phyloP scores from a whole-genome alignment of 2,329 filamentous ascomycete genomes.

The Penicillium sp. region DNA sequence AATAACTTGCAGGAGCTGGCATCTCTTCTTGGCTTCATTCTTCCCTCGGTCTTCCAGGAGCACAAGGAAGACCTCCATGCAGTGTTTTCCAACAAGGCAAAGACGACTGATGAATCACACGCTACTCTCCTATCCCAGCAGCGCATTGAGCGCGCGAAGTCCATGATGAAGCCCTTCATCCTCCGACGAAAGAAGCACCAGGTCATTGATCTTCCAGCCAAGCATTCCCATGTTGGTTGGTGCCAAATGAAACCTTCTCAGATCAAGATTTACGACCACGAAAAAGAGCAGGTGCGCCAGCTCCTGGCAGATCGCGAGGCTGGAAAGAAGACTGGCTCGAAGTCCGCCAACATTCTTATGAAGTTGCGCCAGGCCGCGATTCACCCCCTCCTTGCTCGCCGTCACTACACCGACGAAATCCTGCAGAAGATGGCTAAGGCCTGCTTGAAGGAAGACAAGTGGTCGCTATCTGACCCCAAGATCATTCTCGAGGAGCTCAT shows the following conservation, averaged over 20 bases:
- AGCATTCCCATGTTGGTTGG: slow-evolving; percentile 72
- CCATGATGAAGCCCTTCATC: slow-evolving; percentile 93
- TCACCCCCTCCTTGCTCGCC: slow-evolving; percentile 82
- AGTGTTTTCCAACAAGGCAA: slow-evolving; percentile 90
- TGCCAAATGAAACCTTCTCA: slow-evolving; percentile 77
- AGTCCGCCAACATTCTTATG: slow-evolving; percentile 71
- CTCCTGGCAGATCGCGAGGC: slow-evolving; percentile 58
- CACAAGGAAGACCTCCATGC: slow-evolving; percentile 75
- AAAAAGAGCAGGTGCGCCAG: slow-evolving; percentile 61
- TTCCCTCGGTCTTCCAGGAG: slow-evolving; percentile 76
- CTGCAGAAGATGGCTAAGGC: slow-evolving; percentile 75
- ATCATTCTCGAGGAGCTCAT: slow-evolving; percentile 55
- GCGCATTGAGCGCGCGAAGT: slow-evolving; percentile 79
- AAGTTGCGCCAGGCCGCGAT: slow-evolving; percentile 89
- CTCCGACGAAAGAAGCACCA: slow-evolving; percentile 90
- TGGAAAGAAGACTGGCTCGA: slow-evolving; percentile 54
- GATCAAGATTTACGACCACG: slow-evolving; percentile 67
- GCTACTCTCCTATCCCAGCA: slow-evolving; percentile 82
- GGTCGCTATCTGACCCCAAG: slow-evolving; percentile 49
- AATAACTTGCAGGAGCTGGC: slow-evolving; percentile 94
- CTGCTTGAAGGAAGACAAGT: slow-evolving; percentile 66
- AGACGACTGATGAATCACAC: slow-evolving; percentile 68
- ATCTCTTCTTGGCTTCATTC: slow-evolving; percentile 87
- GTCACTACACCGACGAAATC: slow-evolving; percentile 71
- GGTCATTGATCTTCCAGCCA: slow-evolving; percentile 80